Conservation (phyloP, 257 asterid species). For the Solanum piurae region DNA sequence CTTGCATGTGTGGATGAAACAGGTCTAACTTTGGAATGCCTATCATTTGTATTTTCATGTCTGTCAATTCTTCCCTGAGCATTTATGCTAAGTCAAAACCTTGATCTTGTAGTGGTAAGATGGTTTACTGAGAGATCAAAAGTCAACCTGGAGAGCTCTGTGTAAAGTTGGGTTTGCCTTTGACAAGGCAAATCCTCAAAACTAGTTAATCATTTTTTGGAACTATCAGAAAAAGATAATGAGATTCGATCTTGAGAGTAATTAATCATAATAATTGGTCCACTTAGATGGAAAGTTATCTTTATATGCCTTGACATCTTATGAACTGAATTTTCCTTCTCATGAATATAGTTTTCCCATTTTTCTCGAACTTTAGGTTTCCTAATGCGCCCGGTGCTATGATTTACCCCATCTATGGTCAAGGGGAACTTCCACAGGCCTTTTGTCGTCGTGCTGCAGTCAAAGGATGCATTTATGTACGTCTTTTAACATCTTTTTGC, state of each 20-base stretch:
- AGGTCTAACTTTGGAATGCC: neutral
- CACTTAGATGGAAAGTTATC: neutral
- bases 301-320: neutral
- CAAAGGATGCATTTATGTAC: slow-evolving; percentile 82
- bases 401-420: slow-evolving; percentile 89
- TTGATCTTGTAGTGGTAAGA: neutral
- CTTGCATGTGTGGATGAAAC: neutral
- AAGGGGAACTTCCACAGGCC: slow-evolving; percentile 91
- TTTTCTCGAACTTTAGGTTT: slow-evolving; percentile 38
- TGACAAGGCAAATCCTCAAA: neutral
- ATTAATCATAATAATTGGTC: neutral
- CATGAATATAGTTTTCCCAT: neutral
- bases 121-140: neutral
- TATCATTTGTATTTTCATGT: neutral
- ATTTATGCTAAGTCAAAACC: neutral
- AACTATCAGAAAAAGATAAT: neutral
- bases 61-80: neutral
- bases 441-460: slow-evolving; percentile 99
- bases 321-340: neutral
- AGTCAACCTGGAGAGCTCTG: neutral
- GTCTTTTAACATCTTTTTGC: slow-evolving; percentile 6
- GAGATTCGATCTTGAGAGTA: neutral
- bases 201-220: neutral
- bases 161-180: neutral
- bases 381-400: slow-evolving; percentile 82